Base-by-base conservation (phyloP, 75 land plant species). In the Picea glauca region DNA sequence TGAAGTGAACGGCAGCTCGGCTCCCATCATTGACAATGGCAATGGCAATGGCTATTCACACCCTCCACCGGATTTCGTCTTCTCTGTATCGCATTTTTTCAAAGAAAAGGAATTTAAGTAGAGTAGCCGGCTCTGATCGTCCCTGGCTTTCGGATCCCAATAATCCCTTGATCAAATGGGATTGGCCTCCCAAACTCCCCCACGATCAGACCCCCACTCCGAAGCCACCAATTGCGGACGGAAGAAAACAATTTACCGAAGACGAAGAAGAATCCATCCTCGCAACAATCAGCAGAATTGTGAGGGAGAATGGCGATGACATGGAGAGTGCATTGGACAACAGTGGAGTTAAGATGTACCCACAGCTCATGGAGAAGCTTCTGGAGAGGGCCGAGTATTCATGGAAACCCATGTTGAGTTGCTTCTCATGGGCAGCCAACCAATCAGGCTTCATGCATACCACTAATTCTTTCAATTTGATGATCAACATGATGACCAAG, bases 401-500 rank as follows among this genome's bases (percentile, higher is more conserved):
- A 46, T 74, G 76, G 76, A 74, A 74, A 57, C 76, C 76, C 58
- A 23, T 74, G 6, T 30, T 74, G 32, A 74, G 76, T 21, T 50
- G 57, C 58, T 74, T 74, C 58, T 12, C 57, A 13, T 74, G 76
- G 76, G 58, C 58, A 21, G 58, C 50, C 58, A 56, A 46, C 13
- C 57, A 56, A 58, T 9, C 18, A 4, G 76, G 33, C 32, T 74
- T 74, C 79, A n/a, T 21, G 18, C 58, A 35, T 60, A 80, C 84
- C 38, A 32, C 43, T 12, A 1, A 43, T 3, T 57, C 85, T 65
- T 79, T 83, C 62, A 78, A 82, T 58, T 62, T 73, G 58, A n/a
- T 88, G 82, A 66, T 90, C 80, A 83, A 90, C 31, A 70, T 68
- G 32, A 85, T 90, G 70, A 76, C 75, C 40, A 85, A 80, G 66